Evolutionary conservation across 352 stramenopile genomes (phyloP), one percentile per base, ranked within the genome.

Genomic region (Phytopythium delawarense): DNA sequence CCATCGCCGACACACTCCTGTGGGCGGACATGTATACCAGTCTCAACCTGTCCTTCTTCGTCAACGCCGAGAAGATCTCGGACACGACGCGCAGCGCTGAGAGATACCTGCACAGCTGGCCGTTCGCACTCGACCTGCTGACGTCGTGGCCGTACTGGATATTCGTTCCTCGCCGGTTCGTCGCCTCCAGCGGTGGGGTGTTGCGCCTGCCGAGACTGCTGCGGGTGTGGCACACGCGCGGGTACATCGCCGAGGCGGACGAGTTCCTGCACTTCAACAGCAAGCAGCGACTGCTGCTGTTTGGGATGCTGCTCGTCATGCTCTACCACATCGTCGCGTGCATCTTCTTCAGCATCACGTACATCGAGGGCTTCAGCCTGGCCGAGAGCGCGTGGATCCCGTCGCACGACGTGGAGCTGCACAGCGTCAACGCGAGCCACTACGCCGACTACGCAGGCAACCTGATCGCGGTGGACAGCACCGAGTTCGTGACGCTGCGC

Each of bases 241-340:
- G 74, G 0, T 71, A 81, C 49, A 74, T 79, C 30, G 20, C 39
- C 0, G 77, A 86, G 49, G 62, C 72, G 2, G 64, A 76, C 49
- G 67, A 71, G 11, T 83, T 70, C 30, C 80, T 76, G 40, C 66
- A 60, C 21, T 62, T 84, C 28, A 75, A 64, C 39, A 80, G 65
- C 46, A 68, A 72, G 11, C 69, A 80, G 32, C 69, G 76, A 12
- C 57, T 86, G 2, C 25, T 84, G 39, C 46, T 81, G 7, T 76
- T 81, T 23, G 74, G 53, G 0, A 18, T 86, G 2, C 48, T 72
- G 21, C 69, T 85, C 18, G 50, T 86, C 9, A 74, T 84, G 72
- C 55, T 86, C 18, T 83, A 83, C 39, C 76, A 84, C 58, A 53
- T 86, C 28, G 75, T 81, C n/a, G 70, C 76, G 4, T 86, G 76